These are phyloP conservation scores for Monascus ruber DNA, from an alignment of 2,329 filamentous ascomycete genomes.

Conservation along the genomic window DNA sequence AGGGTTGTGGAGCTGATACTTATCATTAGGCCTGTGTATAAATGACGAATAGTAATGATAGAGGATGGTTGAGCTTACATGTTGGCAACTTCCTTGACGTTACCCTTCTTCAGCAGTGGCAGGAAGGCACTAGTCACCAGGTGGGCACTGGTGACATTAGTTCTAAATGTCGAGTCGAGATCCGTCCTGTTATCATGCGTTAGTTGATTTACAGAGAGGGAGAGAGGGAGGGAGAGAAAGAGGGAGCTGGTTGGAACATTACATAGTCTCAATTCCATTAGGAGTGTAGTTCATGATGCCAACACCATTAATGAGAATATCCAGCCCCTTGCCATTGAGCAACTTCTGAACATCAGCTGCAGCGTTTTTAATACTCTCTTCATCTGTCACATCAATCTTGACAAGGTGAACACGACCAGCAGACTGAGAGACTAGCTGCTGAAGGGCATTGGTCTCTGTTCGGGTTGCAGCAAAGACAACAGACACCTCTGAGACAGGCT, in stretches of 20 bases:
- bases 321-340: slow-evolving; percentile 24
- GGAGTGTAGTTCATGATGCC: slow-evolving; percentile 10
- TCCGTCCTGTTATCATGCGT: slow-evolving; percentile 6
- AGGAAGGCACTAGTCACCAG: slow-evolving; percentile 25
- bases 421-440: slow-evolving; percentile 20
- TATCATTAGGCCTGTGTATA: background rate
- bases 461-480: slow-evolving; percentile 32
- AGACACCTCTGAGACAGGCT: slow-evolving; percentile 19
- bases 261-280: slow-evolving; percentile 8
- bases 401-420: slow-evolving; percentile 23
- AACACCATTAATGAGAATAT: slow-evolving; percentile 22
- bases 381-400: slow-evolving; percentile 24
- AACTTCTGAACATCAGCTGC: slow-evolving; percentile 19
- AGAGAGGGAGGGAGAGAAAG: background rate
- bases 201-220: background rate
- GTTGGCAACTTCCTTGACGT: slow-evolving; percentile 32
- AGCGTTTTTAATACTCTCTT: slow-evolving; percentile 24
- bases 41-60: background rate
- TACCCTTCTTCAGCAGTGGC: slow-evolving; percentile 21
- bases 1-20: slow-evolving; percentile 24
- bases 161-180: slow-evolving; percentile 18
- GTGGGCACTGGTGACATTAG: slow-evolving; percentile 31
- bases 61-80: slow-evolving; percentile 18
- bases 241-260: background rate
- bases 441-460: slow-evolving; percentile 13